Evolutionary conservation across 2,329 filamentous ascomycete species (phyloP).

Genomic region (Pseudocercospora fuligena): DNA sequence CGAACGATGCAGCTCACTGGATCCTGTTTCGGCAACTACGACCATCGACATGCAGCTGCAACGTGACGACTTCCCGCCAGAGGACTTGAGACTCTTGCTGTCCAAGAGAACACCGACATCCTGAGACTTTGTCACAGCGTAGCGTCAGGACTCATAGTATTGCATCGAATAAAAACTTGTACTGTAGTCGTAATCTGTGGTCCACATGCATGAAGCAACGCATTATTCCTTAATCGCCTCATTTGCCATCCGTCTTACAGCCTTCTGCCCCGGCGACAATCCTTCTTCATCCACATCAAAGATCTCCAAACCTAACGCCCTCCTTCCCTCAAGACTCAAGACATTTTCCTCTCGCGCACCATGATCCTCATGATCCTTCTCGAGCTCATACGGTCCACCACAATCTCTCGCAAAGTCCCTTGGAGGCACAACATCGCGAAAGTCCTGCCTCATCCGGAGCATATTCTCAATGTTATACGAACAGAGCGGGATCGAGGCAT

Average conservation of each 20-base stretch:
- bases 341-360: slow-evolving; percentile 18
- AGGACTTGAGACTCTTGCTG: too few species aligned
- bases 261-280: slow-evolving; percentile 10
- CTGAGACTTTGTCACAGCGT: too few species aligned
- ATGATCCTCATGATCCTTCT: slow-evolving; percentile 14
- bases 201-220: too few species aligned
- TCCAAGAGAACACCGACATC: too few species aligned
- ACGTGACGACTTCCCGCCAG: too few species aligned
- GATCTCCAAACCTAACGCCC: slow-evolving; percentile 14
- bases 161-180: too few species aligned
- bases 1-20: too few species aligned
- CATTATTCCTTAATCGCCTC: slow-evolving; percentile 13
- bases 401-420: slow-evolving; percentile 10
- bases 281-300: slow-evolving; percentile 17
- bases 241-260: slow-evolving; percentile 15
- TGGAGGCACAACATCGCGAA: slow-evolving; percentile 13
- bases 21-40: too few species aligned
- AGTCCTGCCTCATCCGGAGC: slow-evolving; percentile 13
- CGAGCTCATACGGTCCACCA: slow-evolving; percentile 14
- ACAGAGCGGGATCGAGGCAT: slow-evolving; percentile 16
- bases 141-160: too few species aligned
- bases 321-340: slow-evolving; percentile 12
- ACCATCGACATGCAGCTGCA: too few species aligned
- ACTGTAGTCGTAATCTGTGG: too few species aligned
- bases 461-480: slow-evolving; percentile 21